These are phyloP conservation scores for Coelastrella sp. DNA, from an alignment of 139 green algal species.

Conservation along the genomic window DNA sequence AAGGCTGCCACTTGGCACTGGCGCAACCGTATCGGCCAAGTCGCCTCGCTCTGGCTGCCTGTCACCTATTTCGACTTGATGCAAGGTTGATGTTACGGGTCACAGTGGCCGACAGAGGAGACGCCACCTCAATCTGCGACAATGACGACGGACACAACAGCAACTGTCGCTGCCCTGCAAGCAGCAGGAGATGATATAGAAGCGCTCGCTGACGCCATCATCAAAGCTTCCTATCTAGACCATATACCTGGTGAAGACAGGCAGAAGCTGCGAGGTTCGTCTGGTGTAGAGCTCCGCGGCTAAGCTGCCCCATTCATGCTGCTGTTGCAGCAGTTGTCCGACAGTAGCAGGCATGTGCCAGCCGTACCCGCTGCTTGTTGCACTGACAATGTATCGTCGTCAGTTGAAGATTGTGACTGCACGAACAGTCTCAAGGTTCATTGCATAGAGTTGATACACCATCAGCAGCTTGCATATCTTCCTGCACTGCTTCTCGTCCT, in stretches of 20 bases:
- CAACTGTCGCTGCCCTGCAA: constrained; percentile 61
- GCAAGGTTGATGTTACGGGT: background rate
- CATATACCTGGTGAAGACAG: constrained; percentile 78
- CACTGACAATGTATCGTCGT: background rate
- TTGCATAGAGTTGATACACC: too few species aligned
- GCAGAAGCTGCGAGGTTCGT: constrained; percentile 84
- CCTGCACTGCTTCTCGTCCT: too few species aligned
- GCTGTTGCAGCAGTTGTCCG: background rate
- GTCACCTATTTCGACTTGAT: background rate
- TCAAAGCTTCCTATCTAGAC: constrained; percentile 78
- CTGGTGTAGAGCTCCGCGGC: background rate
- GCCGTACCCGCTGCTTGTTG: too few species aligned
- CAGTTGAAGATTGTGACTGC: background rate
- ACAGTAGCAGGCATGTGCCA: too few species aligned
- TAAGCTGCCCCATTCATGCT: background rate
- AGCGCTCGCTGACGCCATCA: constrained; percentile 76
- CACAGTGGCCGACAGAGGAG: too few species aligned
- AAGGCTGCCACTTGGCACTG: background rate
- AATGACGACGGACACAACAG: constrained; percentile 44
- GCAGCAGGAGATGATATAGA: constrained; percentile 79
- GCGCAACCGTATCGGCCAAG: background rate
- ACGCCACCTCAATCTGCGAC: background rate
- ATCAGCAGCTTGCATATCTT: too few species aligned
- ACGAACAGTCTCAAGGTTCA: background rate
- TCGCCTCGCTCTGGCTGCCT: background rate